Evolutionary conservation across 2,329 filamentous ascomycete genomes (phyloP).

Genomic region (Arthrobotrys conoides): DNA sequence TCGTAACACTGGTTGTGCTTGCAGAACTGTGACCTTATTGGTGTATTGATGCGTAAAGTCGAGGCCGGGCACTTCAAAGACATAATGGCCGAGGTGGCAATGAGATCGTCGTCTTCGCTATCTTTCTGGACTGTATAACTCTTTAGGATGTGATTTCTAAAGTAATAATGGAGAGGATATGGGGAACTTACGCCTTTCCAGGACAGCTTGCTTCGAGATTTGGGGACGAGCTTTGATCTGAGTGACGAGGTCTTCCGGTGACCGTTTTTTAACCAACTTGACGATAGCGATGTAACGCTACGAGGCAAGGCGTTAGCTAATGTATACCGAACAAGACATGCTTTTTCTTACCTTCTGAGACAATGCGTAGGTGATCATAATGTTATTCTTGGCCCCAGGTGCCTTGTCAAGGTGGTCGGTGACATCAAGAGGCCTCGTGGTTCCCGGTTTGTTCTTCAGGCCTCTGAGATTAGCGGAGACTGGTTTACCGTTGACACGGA

Average conservation of each 20-base stretch:
- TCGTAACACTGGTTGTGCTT: slow-evolving; percentile 96
- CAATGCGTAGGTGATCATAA: slow-evolving; percentile 91
- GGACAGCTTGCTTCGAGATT: slow-evolving; percentile 84
- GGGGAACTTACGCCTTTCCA: slow-evolving; percentile 80
- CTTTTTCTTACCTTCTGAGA: slow-evolving; percentile 86
- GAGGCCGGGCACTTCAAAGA: slow-evolving; percentile 94
- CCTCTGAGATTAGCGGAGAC: slow-evolving; percentile 94
- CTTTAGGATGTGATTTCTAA: slow-evolving; percentile 25
- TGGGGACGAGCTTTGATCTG: slow-evolving; percentile 77
- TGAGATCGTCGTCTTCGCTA: slow-evolving; percentile 82
- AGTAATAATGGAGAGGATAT: slow-evolving; percentile 9
- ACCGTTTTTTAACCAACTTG: slow-evolving; percentile 80
- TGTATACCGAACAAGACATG: neutral
- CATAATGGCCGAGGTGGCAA: slow-evolving; percentile 87
- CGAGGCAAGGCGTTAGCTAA: slow-evolving; percentile 65
- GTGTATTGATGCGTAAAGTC: slow-evolving; percentile 83
- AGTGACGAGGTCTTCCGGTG: slow-evolving; percentile 79
- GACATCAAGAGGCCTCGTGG: slow-evolving; percentile 92
- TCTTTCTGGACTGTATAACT: slow-evolving; percentile 78
- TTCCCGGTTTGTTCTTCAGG: slow-evolving; percentile 94
- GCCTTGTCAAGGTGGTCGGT: slow-evolving; percentile 81
- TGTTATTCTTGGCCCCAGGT: slow-evolving; percentile 78
- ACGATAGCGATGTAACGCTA: slow-evolving; percentile 71
- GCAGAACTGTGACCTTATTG: slow-evolving; percentile 84
- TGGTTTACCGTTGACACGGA: slow-evolving; percentile 89